Percentiles rank a stretch among this genome's conserved stretches.
Evolutionary conservation across 768 basidiomycete species (phyloP).

Genomic region (Lactarius vividus): DNA sequence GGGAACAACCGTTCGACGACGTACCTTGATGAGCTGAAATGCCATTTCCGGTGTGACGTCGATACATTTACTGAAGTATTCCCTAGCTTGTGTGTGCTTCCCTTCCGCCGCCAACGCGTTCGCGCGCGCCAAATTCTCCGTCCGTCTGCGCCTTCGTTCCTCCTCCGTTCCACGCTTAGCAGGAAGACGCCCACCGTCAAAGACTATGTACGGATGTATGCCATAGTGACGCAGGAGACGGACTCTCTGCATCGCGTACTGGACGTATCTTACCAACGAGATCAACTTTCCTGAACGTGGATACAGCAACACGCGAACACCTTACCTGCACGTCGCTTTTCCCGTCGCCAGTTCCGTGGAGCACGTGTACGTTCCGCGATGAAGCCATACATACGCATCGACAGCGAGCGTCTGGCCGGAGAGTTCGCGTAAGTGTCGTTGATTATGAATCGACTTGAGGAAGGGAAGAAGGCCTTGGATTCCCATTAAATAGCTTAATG

Average conservation of each 20-base stretch:
- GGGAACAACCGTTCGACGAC: slow-evolving; percentile 7
- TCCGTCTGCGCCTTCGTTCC: slow-evolving; percentile 71
- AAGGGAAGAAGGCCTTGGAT: slow-evolving; percentile 88
- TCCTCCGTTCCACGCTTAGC: slow-evolving; percentile 91
- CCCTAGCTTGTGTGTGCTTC: slow-evolving; percentile 75
- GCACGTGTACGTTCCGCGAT: slow-evolving; percentile 86
- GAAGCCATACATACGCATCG: slow-evolving; percentile 95
- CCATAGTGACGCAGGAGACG: slow-evolving; percentile 80
- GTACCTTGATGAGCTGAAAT: slow-evolving; percentile 92
- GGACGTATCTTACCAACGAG: slow-evolving; percentile 69
- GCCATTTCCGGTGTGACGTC: slow-evolving; percentile 99
- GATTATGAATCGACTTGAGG: slow-evolving; percentile 84
- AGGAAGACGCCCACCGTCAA: slow-evolving; percentile 93
- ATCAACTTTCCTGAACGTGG: neutral
- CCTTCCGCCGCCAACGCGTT: slow-evolving; percentile 75
- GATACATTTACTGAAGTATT: slow-evolving; percentile 84
- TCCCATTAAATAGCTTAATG: slow-evolving; percentile 58
- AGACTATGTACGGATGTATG: slow-evolving; percentile 88
- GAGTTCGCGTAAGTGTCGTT: slow-evolving; percentile 76
- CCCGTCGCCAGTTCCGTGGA: slow-evolving; percentile 88
- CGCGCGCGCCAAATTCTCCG: slow-evolving; percentile 73
- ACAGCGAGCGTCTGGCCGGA: slow-evolving; percentile 83
- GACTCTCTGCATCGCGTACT: slow-evolving; percentile 93
- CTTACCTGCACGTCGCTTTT: slow-evolving; percentile 73
- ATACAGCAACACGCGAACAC: slow-evolving; percentile 19